Percentiles rank a stretch among this genome's conserved stretches.
These are phyloP conservation scores for Metarhizium humberi DNA, from an alignment of 2,329 filamentous ascomycete species.

Conservation along the genomic window DNA sequence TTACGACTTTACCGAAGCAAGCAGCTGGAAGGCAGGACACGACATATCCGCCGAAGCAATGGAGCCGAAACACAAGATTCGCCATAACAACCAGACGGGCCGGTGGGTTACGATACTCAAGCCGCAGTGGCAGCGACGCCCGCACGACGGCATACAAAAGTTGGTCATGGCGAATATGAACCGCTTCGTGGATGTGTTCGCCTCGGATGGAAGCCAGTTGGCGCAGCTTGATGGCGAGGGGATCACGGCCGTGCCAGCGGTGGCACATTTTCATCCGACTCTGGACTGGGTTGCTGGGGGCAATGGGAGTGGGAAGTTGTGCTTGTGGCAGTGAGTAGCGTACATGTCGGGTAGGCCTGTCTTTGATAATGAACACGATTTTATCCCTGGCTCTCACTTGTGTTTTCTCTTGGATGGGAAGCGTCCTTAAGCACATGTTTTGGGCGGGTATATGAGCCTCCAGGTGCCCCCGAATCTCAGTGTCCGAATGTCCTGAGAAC, in stretches of 20 bases:
- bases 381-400: background rate
- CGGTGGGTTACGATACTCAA: conserved; percentile 80
- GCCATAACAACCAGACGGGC: conserved; percentile 93
- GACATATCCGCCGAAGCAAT: conserved; percentile 53
- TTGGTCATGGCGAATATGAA: conserved; percentile 98
- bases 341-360: background rate
- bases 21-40: conserved; percentile 48
- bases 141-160: conserved; percentile 70
- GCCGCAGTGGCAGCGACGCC: conserved; percentile 80
- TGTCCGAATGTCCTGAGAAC: too few relatives aligned
- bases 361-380: background rate
- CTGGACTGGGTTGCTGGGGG: conserved; percentile 89
- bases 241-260: conserved; percentile 90
- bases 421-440: too few relatives aligned
- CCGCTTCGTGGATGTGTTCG: conserved; percentile 87
- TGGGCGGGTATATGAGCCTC: too few relatives aligned
- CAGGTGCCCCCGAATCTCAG: too few relatives aligned
- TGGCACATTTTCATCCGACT: conserved; percentile 80
- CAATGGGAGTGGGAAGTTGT: conserved; percentile 85
- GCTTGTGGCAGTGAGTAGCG: conserved; percentile 65
- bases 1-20: conserved; percentile 62
- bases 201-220: conserved; percentile 72
- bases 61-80: conserved; percentile 58
- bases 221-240: conserved; percentile 81
- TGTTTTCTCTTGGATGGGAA: background rate